phyloP scores from a whole-genome alignment of 2,329 filamentous ascomycete genomes.

The Aspergillus tubingensis region DNA sequence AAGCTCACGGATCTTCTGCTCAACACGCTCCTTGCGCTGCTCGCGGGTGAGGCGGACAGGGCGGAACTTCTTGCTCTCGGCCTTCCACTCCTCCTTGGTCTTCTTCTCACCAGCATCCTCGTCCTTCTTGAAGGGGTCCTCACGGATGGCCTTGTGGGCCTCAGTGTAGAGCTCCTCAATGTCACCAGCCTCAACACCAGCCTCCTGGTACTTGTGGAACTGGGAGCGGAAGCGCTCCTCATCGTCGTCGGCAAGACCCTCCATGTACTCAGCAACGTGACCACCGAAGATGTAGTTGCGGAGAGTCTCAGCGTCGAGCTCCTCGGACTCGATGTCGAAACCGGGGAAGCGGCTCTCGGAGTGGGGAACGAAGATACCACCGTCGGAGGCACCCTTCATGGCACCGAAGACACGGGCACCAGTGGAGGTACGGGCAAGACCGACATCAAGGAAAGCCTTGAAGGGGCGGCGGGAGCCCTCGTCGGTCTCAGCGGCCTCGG shows the following conservation, averaged over 20 bases:
- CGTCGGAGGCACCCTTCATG: conserved; percentile 99
- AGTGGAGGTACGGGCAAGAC: conserved; percentile 94
- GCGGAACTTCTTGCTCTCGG: conserved; percentile 88
- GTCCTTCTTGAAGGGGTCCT: conserved; percentile 96
- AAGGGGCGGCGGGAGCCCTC: conserved; percentile 91
- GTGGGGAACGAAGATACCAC: conserved; percentile 95
- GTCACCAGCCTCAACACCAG: conserved; percentile 92
- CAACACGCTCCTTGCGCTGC: conserved; percentile 78
- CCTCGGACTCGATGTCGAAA: conserved; percentile 95
- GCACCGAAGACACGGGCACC: conserved; percentile 98
- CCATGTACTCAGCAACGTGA: conserved; percentile 99
- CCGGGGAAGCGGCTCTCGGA: conserved; percentile 99
- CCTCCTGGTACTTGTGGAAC: conserved; percentile 97
- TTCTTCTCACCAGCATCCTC: conserved; percentile 77
- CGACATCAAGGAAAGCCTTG: conserved; percentile 98
- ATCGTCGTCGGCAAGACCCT: conserved; percentile 97
- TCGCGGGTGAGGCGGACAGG: conserved; percentile 73
- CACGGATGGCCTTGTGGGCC: conserved; percentile 94
- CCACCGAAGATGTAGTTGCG: conserved; percentile 99
- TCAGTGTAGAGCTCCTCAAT: conserved; percentile 96
- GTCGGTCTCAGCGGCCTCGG: conserved; percentile 87
- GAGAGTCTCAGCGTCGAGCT: conserved; percentile 94
- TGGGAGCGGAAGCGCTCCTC: conserved; percentile 99
- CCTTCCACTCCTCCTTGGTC: conserved; percentile 96
- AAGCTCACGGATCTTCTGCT: conserved; percentile 88